Evolutionary conservation across 495 filamentous ascomycete species (phyloP), one percentile per base, ranked within the genome.

Genomic region (Penicillium goetzii): DNA sequence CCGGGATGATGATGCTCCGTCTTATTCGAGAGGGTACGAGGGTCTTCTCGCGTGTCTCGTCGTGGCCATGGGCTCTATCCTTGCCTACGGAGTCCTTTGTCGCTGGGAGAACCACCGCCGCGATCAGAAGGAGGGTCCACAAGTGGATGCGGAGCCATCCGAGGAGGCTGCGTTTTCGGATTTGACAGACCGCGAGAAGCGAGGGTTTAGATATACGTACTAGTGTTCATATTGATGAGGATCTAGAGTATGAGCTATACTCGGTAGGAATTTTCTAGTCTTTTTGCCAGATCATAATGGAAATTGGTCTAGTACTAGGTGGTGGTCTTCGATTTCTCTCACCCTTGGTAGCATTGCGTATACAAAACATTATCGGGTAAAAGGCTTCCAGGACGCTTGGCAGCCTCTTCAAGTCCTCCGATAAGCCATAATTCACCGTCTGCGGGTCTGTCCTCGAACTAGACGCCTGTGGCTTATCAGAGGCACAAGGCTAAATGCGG

Each of bases 1-100:
- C 66, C 80, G 80, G n/a, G 69, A 76, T 1, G 71, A 75, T 32
- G 84, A 88, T 58, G 82, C 81, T 5, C 87, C 86, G 1, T 76
- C 62, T 11, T 80, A 80, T 57, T 70, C 72, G 1, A 66, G 60
- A 4, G 69, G 76, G 9, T 73, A 76, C 26, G 56, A 69, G 38
- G 68, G 68, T 4, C 72, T 80, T 61, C 43, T 78, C 1, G 67
- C 66, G 0, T 73, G 59, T 55, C 50, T 62, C 1, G 55, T 62
- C 6, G 59, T 64, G 32, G 75, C 57, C 67, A 78, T 53, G 66
- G 73, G 41, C 43, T 64, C 32, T 69, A 62, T 68, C 50, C 19
- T 64, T 36, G 59, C 67, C 19, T 72, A 69, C 57, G 67, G 67
- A 4, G 11, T 63, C 9, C 52, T 69, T 36, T 72, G 69, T 26